A percentile compares a stretch with the other conserved stretches of the same genome.
Conservation (phyloP, 768 basidiomycete species). For the Austroboletus festivus region DNA sequence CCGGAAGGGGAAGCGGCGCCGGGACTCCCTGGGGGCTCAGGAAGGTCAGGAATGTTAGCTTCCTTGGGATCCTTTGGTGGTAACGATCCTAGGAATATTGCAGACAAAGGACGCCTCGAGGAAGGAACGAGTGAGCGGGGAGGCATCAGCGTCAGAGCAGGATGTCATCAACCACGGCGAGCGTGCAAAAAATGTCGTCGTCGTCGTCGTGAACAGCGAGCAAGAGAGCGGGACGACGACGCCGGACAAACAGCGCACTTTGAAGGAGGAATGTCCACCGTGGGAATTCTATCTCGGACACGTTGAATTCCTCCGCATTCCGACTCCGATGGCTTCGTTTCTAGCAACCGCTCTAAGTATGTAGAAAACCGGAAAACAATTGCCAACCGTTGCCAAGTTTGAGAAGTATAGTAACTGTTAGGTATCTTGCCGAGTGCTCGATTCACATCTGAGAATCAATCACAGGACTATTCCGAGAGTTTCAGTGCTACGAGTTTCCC, state of each 20-base stretch:
- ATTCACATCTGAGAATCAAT: too few species aligned
- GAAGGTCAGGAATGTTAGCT: constrained; percentile 57
- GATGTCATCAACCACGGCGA: constrained; percentile 28
- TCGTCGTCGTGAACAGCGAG: constrained; percentile 29
- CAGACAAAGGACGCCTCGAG: constrained; percentile 56
- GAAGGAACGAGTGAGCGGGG: constrained; percentile 42
- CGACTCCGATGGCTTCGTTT: constrained; percentile 13
- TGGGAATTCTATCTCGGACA: constrained; percentile 20
- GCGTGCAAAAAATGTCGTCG: constrained; percentile 10
- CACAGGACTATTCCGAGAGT: too few species aligned
- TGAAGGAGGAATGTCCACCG: constrained; percentile 21
- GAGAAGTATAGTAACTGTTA: too few species aligned
- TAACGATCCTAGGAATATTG: constrained; percentile 53
- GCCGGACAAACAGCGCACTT: constrained; percentile 2
- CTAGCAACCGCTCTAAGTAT: too few species aligned
- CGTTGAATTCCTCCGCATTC: constrained; percentile 14
- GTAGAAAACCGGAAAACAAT: not conserved
- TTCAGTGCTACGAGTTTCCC: too few species aligned
- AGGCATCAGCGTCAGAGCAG: constrained; percentile 41
- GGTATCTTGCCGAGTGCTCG: too few species aligned
- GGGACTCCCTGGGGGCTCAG: constrained; percentile 65
- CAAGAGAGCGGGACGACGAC: constrained; percentile 18
- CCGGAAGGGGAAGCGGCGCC: constrained; percentile 56
- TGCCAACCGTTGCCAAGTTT: constrained; percentile 6
- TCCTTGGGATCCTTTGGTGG: constrained; percentile 38